These are phyloP conservation scores for Stentor coeruleus DNA, from an alignment of 73 alveolate genomes.

Conservation along the genomic window DNA sequence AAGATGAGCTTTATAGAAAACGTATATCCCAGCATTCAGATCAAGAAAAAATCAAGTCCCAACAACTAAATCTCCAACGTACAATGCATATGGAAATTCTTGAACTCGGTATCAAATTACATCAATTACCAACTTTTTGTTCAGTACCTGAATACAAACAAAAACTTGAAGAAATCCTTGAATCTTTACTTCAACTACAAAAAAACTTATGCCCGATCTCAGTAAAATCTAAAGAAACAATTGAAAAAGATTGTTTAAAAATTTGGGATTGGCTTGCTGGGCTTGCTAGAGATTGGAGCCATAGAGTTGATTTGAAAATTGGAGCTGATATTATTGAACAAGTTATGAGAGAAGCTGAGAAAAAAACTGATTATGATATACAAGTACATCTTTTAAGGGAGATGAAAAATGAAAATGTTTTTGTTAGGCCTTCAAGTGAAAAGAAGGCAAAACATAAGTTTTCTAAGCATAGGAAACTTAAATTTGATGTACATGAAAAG, in stretches of 20 bases:
- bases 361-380: neutral
- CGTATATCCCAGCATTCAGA: neutral
- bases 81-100: neutral
- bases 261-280: slow-evolving; percentile 5
- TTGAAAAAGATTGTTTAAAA: neutral
- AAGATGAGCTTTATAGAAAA: neutral
- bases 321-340: slow-evolving; percentile 15
- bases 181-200: neutral
- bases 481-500: slow-evolving; percentile 24
- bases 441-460: neutral
- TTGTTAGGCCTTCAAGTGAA: neutral
- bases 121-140: neutral
- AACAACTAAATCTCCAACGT: neutral
- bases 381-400: neutral
- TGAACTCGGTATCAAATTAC: neutral
- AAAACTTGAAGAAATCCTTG: neutral
- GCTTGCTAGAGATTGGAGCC: slow-evolving; percentile 1
- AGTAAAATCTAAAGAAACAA: too few relatives aligned
- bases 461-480: slow-evolving; percentile 7
- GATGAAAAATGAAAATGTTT: neutral
- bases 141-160: neutral
- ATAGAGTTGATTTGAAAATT: slow-evolving; percentile 14
- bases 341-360: neutral
- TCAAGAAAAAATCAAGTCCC: neutral
- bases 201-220: too few relatives aligned